Percentiles rank a stretch among this genome's conserved stretches.
These are phyloP conservation scores for Microcos paniculata DNA, from an alignment of 345 rosid species.

Conservation along the genomic window DNA sequence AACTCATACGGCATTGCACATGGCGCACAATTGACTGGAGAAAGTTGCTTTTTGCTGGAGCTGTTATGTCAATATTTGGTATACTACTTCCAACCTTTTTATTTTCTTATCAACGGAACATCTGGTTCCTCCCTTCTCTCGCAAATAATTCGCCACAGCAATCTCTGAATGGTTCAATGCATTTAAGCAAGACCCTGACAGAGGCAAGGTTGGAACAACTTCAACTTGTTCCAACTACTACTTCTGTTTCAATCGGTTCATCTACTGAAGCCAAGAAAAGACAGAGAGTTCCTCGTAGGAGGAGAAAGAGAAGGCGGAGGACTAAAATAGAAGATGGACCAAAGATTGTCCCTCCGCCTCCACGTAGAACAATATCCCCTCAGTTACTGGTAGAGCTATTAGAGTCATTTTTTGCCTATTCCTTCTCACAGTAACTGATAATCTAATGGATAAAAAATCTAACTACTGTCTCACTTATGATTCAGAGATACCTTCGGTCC, in stretches of 20 bases:
- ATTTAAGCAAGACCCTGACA: slow-evolving; percentile 35
- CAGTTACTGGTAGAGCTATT: slow-evolving; percentile 47
- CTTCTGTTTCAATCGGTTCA: slow-evolving; percentile 34
- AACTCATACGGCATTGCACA: slow-evolving; percentile 30
- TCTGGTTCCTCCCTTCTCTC: slow-evolving; percentile 30
- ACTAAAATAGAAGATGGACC: slow-evolving; percentile 28
- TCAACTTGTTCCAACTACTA: slow-evolving; percentile 25
- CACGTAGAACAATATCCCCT: slow-evolving; percentile 29
- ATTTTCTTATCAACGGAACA: slow-evolving; percentile 28
- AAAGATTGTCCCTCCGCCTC: slow-evolving; percentile 36
- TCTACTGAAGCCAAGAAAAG: slow-evolving; percentile 29
- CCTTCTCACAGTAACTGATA: neutral
- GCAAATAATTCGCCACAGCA: slow-evolving; percentile 24
- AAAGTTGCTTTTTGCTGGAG: slow-evolving; percentile 50
- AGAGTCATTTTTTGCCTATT: neutral
- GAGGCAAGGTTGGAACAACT: slow-evolving; percentile 38
- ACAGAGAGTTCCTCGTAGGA: neutral
- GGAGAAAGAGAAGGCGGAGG: slow-evolving; percentile 32
- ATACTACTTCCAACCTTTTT: slow-evolving; percentile 47
- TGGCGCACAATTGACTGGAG: slow-evolving; percentile 56
- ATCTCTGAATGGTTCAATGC: slow-evolving; percentile 39
- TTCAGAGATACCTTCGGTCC: slow-evolving; percentile 58
- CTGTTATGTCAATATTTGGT: slow-evolving; percentile 43
- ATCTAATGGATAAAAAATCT: slow-evolving; percentile 1
- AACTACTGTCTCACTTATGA: slow-evolving; percentile 2